phyloP scores from a whole-genome alignment of 805 yeast genomes.

The Kazachstania viticola region DNA sequence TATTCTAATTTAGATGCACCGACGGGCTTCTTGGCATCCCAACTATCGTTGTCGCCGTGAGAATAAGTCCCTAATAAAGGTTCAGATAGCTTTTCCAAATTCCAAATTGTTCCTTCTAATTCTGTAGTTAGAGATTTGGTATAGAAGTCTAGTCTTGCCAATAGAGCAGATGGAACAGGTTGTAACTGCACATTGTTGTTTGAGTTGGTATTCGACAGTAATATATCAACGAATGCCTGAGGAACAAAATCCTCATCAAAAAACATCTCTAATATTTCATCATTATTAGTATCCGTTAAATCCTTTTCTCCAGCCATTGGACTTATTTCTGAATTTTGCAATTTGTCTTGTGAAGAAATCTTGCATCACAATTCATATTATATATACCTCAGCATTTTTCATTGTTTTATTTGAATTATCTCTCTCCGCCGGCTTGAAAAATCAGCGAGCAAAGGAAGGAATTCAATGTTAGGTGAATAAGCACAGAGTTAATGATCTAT shows the following conservation, averaged over 20 bases:
- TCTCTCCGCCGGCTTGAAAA: too few relatives aligned
- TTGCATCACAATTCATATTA: too few relatives aligned
- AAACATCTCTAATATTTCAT: conserved; percentile 50
- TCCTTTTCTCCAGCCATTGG: too few relatives aligned
- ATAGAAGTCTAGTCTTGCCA: conserved; percentile 51
- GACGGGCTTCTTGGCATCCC: conserved; percentile 8
- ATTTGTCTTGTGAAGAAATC: too few relatives aligned
- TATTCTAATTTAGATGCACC: conserved; percentile 53
- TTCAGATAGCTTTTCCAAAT: conserved; percentile 40
- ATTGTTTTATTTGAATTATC: too few relatives aligned
- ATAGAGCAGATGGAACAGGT: conserved; percentile 37
- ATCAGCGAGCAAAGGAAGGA: too few relatives aligned
- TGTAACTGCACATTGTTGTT: conserved; percentile 31
- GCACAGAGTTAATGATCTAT: too few relatives aligned
- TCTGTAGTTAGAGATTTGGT: conserved; percentile 47
- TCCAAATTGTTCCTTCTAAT: conserved; percentile 38
- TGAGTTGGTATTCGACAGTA: conserved; percentile 33
- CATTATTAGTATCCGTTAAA: too few relatives aligned
- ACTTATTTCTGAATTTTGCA: too few relatives aligned
- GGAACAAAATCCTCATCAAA: conserved; percentile 58
- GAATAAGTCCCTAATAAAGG: conserved; percentile 33
- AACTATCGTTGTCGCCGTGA: conserved; percentile 4
- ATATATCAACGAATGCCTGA: conserved; percentile 51
- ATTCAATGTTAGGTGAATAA: too few relatives aligned
- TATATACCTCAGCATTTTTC: too few relatives aligned